Evolutionary conservation across 805 yeast genomes (phyloP).

Genomic region (Metschnikowia matae): DNA sequence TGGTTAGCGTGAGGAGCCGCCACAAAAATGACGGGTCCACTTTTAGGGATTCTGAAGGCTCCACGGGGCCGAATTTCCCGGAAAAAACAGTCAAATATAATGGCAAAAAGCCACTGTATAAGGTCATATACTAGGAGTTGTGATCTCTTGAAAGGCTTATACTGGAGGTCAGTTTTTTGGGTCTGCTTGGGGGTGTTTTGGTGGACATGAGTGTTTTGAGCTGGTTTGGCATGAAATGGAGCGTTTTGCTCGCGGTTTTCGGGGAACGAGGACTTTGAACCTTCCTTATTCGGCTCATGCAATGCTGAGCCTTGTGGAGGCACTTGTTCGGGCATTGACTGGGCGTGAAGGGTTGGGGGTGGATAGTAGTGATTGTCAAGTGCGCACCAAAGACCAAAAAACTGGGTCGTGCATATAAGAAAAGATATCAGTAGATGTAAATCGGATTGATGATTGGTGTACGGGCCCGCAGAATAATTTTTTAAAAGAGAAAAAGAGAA

Average conservation of each 20-base stretch:
- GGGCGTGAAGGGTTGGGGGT: neutral
- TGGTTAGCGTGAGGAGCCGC: slow-evolving; percentile 98
- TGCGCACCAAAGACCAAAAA: neutral
- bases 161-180: slow-evolving; percentile 4
- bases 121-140: slow-evolving; percentile 42
- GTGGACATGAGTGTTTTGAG: neutral
- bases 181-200: neutral
- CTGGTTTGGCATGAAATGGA: neutral
- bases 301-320: neutral
- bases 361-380: neutral
- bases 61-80: slow-evolving; percentile 88
- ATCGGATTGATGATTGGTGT: too few species aligned
- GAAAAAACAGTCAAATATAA: slow-evolving; percentile 66
- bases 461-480: too few species aligned
- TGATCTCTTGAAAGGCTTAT: slow-evolving; percentile 12
- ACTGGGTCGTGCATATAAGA: neutral
- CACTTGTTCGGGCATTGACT: neutral
- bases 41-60: slow-evolving; percentile 61
- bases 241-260: neutral
- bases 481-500: too few species aligned
- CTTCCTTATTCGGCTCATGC: neutral
- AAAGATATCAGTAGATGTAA: too few species aligned
- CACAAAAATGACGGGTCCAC: slow-evolving; percentile 86
- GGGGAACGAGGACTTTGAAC: neutral
- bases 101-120: slow-evolving; percentile 45